phyloP scores from a whole-genome alignment of 2,329 filamentous ascomycete genomes.

The Penicillium verrucosum region DNA sequence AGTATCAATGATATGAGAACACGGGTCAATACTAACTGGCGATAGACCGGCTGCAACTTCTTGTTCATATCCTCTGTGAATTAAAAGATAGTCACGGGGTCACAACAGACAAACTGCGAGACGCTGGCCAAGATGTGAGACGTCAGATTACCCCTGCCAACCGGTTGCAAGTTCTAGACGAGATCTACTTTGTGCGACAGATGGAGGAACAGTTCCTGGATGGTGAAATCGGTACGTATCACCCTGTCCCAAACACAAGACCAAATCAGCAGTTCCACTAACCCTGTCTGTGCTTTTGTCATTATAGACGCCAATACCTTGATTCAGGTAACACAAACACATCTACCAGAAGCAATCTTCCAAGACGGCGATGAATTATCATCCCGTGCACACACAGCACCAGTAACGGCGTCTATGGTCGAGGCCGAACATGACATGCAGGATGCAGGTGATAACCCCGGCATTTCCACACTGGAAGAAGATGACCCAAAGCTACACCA shows the following conservation, averaged over 20 bases:
- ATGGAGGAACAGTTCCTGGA: constrained; percentile 33
- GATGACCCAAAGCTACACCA: neutral
- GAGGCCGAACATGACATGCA: constrained; percentile 3
- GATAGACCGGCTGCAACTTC: constrained; percentile 29
- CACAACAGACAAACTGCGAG: constrained; percentile 32
- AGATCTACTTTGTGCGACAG: constrained; percentile 35
- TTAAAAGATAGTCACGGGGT: constrained; percentile 33
- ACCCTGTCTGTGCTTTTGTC: neutral
- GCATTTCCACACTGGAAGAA: constrained; percentile 6
- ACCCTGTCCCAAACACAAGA: neutral
- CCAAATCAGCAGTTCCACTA: neutral
- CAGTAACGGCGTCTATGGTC: neutral
- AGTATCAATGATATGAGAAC: neutral
- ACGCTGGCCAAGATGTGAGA: constrained; percentile 35
- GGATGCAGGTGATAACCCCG: neutral
- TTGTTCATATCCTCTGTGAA: constrained; percentile 37
- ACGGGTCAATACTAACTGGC: neutral
- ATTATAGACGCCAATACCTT: constrained; percentile 19
- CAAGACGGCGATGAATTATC: constrained; percentile 9
- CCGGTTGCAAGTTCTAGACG: constrained; percentile 32
- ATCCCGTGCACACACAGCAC: constrained; percentile 8
- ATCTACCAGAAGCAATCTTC: constrained; percentile 17
- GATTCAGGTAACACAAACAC: constrained; percentile 20
- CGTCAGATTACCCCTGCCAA: constrained; percentile 31
- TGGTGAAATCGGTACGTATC: constrained; percentile 28